These are phyloP conservation scores for Phytophthora syringae DNA, from an alignment of 352 stramenopile genomes.

Conservation along the genomic window DNA sequence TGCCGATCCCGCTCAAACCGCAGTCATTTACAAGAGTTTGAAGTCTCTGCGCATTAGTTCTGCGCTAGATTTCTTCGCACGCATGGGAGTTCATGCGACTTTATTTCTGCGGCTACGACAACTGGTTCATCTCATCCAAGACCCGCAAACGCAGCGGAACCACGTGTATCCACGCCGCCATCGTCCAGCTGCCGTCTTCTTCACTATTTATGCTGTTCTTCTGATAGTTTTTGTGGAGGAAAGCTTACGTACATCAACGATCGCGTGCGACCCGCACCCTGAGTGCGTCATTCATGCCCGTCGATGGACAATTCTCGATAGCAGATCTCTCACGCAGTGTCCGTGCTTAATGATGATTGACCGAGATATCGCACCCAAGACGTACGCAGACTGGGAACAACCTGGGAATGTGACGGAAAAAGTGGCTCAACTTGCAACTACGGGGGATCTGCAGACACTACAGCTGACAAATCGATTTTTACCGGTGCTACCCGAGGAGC, in stretches of 20 bases:
- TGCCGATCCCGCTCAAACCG: constrained; percentile 29
- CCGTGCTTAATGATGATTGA: constrained; percentile 53
- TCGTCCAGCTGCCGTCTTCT: constrained; percentile 8
- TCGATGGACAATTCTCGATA: constrained; percentile 32
- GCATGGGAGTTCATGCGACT: constrained; percentile 32
- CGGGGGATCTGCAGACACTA: constrained; percentile 39
- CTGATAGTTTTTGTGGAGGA: constrained; percentile 25
- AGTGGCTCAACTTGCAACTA: constrained; percentile 28
- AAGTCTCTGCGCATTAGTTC: constrained; percentile 42
- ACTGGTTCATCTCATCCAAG: constrained; percentile 18
- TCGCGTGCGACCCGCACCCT: constrained; percentile 21
- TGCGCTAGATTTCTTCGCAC: constrained; percentile 28
- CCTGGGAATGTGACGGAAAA: constrained; percentile 40
- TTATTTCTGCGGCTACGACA: constrained; percentile 30
- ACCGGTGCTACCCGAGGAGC: constrained; percentile 33
- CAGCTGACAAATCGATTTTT: constrained; percentile 48
- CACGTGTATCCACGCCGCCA: constrained; percentile 28
- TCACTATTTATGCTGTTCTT: constrained; percentile 14
- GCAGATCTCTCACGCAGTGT: constrained; percentile 28
- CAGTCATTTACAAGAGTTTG: constrained; percentile 36
- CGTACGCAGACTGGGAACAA: constrained; percentile 40
- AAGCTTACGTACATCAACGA: constrained; percentile 23
- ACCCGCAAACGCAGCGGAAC: not conserved
- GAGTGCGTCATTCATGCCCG: constrained; percentile 42
- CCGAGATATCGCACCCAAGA: constrained; percentile 16